A percentile compares a stretch with the other conserved stretches of the same genome.
Conservation (phyloP, 345 rosid genomes). For the Nephelium lappaceum region DNA sequence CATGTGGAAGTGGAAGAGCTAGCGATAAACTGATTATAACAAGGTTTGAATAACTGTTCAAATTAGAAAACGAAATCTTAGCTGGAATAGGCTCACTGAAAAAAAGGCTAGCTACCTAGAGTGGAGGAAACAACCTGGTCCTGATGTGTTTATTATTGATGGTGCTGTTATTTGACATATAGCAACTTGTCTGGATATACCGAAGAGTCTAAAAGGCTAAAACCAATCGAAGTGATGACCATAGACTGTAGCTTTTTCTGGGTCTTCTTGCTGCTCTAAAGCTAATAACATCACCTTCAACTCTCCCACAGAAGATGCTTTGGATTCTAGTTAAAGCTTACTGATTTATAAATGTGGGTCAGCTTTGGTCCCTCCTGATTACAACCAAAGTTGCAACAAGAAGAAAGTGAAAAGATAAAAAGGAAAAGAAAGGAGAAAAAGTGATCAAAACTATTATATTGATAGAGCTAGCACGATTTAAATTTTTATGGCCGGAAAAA, state of each 20-base stretch:
- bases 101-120: background rate
- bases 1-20: constrained; percentile 17
- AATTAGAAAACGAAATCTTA: constrained; percentile 17
- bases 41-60: constrained; percentile 2
- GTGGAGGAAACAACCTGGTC: constrained; percentile 7
- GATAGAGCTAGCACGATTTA: constrained; percentile 1
- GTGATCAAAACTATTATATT: background rate
- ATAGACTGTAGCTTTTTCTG: constrained; percentile 5
- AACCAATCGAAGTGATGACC: constrained; percentile 7
- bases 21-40: background rate
- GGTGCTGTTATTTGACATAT: constrained; percentile 20
- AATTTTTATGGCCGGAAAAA: background rate
- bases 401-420: background rate
- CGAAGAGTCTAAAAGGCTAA: constrained; percentile 7
- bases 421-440: background rate
- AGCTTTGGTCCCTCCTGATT: constrained; percentile 18
- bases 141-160: constrained; percentile 1
- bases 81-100: background rate
- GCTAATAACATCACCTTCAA: constrained; percentile 13
- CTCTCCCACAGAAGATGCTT: constrained; percentile 27
- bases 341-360: constrained; percentile 18
- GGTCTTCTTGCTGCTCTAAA: constrained; percentile 19
- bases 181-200: constrained; percentile 25
- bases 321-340: constrained; percentile 36
- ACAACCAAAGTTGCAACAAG: constrained; percentile 27